These are phyloP conservation scores for Phialocephala sp. DNA, from an alignment of 2,329 filamentous ascomycete genomes.

Conservation along the genomic window DNA sequence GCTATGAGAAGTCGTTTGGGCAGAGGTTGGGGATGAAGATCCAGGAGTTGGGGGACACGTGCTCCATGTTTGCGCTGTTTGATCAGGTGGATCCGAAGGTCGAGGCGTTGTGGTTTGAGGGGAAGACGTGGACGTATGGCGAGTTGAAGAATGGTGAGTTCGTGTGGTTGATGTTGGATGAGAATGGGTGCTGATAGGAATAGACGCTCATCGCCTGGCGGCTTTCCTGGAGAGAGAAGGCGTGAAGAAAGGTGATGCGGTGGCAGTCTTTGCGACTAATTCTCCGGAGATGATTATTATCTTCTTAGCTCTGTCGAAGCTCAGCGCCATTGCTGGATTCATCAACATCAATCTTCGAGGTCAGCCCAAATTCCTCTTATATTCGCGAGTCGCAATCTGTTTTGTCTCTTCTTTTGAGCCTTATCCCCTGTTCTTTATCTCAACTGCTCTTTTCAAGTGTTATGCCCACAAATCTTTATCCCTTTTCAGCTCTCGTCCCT, in stretches of 20 bases:
- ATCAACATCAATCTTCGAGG: slow-evolving; percentile 54
- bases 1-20: slow-evolving; percentile 43
- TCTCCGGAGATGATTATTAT: slow-evolving; percentile 54
- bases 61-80: slow-evolving; percentile 50
- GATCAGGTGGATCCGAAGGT: slow-evolving; percentile 46
- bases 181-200: slow-evolving; percentile 22
- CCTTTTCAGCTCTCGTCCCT: background rate
- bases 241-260: slow-evolving; percentile 47
- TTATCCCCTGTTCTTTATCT: background rate
- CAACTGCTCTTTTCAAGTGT: too few species aligned
- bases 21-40: slow-evolving; percentile 46
- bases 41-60: slow-evolving; percentile 46
- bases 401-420: background rate
- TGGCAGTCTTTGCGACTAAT: slow-evolving; percentile 54
- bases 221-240: slow-evolving; percentile 47
- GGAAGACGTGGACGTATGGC: slow-evolving; percentile 52
- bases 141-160: slow-evolving; percentile 49
- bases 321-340: slow-evolving; percentile 51
- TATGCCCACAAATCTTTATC: slow-evolving; percentile 18
- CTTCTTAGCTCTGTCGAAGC: slow-evolving; percentile 51
- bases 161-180: background rate
- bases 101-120: slow-evolving; percentile 55
- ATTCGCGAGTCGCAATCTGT: background rate
- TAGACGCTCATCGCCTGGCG: slow-evolving; percentile 52
- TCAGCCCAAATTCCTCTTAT: slow-evolving; percentile 28